A percentile compares a stretch with the other conserved stretches of the same genome.
Evolutionary conservation across 2,329 filamentous ascomycete genomes (phyloP).

Genomic region (Aspergillus hiratsukae): DNA sequence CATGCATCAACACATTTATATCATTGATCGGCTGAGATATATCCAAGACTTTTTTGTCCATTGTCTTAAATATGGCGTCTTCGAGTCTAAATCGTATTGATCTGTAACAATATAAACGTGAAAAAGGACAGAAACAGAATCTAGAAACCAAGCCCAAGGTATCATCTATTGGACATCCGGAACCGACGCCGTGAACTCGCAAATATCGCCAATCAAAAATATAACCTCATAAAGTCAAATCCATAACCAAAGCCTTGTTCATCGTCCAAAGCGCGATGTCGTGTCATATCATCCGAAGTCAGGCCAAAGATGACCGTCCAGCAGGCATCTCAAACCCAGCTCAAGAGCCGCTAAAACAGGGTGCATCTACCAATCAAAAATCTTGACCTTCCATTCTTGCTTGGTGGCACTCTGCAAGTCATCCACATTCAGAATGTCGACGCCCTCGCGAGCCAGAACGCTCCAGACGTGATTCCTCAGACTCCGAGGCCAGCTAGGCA

Average conservation of each 20-base stretch:
- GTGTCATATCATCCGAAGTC: not conserved
- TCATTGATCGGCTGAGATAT: not conserved
- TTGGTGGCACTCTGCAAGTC: slow-evolving; percentile 48
- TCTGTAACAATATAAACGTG: not conserved
- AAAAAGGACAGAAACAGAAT: not conserved
- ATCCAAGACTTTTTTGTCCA: not conserved
- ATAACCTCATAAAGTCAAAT: not conserved
- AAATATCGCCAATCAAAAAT: not conserved
- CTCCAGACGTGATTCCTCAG: slow-evolving; percentile 54
- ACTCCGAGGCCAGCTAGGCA: slow-evolving; percentile 52
- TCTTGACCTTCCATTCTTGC: slow-evolving; percentile 43
- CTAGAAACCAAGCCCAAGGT: not conserved
- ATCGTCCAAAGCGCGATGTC: not conserved
- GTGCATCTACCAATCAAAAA: slow-evolving; percentile 30
- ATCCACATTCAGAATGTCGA: slow-evolving; percentile 56
- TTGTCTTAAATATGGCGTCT: not conserved
- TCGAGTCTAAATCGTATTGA: not conserved
- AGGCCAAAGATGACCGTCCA: not conserved
- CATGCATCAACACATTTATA: not conserved
- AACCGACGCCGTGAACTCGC: not conserved
- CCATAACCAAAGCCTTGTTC: not conserved
- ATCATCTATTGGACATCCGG: not conserved
- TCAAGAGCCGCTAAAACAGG: not conserved
- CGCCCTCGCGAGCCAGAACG: slow-evolving; percentile 50
- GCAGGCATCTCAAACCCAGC: not conserved